Conservation (phyloP, 345 rosid species). For the Euphorbia lathyris region DNA sequence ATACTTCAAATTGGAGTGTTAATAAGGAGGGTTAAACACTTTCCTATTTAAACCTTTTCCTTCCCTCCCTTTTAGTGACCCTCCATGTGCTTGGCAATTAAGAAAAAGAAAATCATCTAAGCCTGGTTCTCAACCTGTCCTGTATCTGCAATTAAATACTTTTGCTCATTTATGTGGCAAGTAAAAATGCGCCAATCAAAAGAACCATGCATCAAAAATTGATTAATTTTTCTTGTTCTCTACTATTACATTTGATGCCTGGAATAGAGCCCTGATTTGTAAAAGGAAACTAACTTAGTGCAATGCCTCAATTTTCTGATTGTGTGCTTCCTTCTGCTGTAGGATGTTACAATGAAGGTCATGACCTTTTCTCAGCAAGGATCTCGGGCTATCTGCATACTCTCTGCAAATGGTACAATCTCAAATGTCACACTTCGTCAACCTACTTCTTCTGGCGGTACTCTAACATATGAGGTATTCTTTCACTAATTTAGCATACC, state of each 20-base stretch:
- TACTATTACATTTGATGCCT: background rate
- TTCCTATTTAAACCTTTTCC: too few species aligned
- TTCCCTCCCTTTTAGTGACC: too few species aligned
- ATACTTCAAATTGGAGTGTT: too few species aligned
- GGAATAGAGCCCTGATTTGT: background rate
- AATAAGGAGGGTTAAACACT: too few species aligned
- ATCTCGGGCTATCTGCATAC: constrained; percentile 79
- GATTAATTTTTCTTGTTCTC: background rate
- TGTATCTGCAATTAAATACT: background rate
- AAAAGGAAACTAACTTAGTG: background rate
- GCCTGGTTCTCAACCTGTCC: background rate
- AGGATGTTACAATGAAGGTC: constrained; percentile 94
- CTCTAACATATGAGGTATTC: constrained; percentile 85
- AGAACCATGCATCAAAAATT: too few species aligned
- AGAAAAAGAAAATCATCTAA: background rate
- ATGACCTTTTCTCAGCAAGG: constrained; percentile 89
- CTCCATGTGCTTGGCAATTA: background rate
- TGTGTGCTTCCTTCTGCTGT: constrained; percentile 12
- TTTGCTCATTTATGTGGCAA: background rate
- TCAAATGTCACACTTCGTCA: constrained; percentile 91
- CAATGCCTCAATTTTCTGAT: background rate
- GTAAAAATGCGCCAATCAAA: background rate
- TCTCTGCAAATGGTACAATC: constrained; percentile 79
- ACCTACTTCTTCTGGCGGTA: constrained; percentile 78
- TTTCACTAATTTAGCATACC: constrained; percentile 2